These are phyloP conservation scores for Omphalotus guepiniiformis DNA, from an alignment of 768 basidiomycete species.

Conservation along the genomic window DNA sequence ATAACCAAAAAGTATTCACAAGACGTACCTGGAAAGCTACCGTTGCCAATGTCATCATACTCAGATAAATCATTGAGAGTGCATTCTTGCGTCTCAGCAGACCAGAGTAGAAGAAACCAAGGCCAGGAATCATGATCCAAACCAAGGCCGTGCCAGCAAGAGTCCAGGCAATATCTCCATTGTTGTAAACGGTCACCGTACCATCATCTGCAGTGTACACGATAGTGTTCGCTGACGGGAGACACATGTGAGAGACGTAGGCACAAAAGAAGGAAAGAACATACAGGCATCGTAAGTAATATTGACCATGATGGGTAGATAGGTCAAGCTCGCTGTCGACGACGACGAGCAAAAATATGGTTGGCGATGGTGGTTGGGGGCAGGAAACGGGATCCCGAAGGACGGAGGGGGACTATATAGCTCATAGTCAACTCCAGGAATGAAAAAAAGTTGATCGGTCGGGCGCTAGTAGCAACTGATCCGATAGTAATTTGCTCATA, in stretches of 20 bases:
- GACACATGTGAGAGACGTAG: background rate
- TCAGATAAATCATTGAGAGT: conserved; percentile 81
- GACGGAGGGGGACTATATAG: too few relatives aligned
- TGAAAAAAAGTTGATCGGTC: too few relatives aligned
- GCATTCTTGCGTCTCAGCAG: conserved; percentile 92
- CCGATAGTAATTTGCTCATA: too few relatives aligned
- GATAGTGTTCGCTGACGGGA: conserved; percentile 33
- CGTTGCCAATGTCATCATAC: conserved; percentile 71
- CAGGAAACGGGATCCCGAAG: too few relatives aligned
- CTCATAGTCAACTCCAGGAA: too few relatives aligned
- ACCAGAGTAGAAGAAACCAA: conserved; percentile 89
- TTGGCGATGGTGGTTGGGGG: too few relatives aligned
- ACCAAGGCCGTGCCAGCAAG: conserved; percentile 76
- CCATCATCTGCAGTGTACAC: conserved; percentile 27
- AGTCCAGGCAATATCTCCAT: conserved; percentile 53
- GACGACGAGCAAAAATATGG: too few relatives aligned
- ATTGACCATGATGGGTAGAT: conserved; percentile 13
- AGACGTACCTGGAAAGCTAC: conserved; percentile 73
- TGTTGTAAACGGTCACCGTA: conserved; percentile 34
- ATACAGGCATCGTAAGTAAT: conserved; percentile 13
- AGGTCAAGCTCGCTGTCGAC: too few relatives aligned
- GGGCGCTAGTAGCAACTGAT: too few relatives aligned
- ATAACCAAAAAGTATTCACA: conserved; percentile 5
- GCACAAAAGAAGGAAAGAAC: conserved; percentile 3
- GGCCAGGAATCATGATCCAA: conserved; percentile 81